These are phyloP conservation scores for Phytopythium cucurbitacearum DNA, from an alignment of 352 stramenopile genomes.

Conservation along the genomic window DNA sequence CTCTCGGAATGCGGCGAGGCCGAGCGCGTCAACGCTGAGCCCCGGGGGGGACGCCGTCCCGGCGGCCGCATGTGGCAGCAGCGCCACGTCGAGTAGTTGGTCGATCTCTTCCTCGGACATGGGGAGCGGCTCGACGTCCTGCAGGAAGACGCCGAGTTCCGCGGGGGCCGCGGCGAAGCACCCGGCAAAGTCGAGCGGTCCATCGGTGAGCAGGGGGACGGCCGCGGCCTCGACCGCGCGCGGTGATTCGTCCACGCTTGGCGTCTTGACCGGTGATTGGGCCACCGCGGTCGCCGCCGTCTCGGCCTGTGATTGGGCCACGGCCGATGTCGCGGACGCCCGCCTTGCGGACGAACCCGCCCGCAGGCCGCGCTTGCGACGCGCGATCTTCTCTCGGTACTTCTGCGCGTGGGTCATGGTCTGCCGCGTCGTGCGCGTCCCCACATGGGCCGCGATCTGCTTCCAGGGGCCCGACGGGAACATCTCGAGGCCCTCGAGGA, in stretches of 20 bases:
- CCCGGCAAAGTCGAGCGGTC: slow-evolving; percentile 6
- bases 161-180: slow-evolving; percentile 5
- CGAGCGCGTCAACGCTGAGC: too few relatives aligned
- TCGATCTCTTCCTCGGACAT: slow-evolving; percentile 44
- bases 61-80: slow-evolving; percentile 10
- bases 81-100: slow-evolving; percentile 32
- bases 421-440: slow-evolving; percentile 51
- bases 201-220: slow-evolving; percentile 1
- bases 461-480: slow-evolving; percentile 65
- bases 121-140: slow-evolving; percentile 27
- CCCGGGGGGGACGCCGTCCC: neutral
- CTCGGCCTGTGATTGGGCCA: slow-evolving; percentile 7
- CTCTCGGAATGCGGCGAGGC: slow-evolving; percentile 6
- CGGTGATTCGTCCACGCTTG: neutral
- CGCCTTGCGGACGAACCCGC: slow-evolving; percentile 20
- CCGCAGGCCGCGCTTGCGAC: slow-evolving; percentile 38
- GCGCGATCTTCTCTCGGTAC: slow-evolving; percentile 51
- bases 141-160: slow-evolving; percentile 17
- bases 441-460: slow-evolving; percentile 45
- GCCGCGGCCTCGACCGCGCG: slow-evolving; percentile 4
- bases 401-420: slow-evolving; percentile 63
- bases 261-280: neutral
- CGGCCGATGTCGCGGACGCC: slow-evolving; percentile 6
- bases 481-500: slow-evolving; percentile 53
- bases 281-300: neutral